Base-by-base conservation (phyloP, 106 monocot genomes). In the Dendrobium chrysotoxum region DNA sequence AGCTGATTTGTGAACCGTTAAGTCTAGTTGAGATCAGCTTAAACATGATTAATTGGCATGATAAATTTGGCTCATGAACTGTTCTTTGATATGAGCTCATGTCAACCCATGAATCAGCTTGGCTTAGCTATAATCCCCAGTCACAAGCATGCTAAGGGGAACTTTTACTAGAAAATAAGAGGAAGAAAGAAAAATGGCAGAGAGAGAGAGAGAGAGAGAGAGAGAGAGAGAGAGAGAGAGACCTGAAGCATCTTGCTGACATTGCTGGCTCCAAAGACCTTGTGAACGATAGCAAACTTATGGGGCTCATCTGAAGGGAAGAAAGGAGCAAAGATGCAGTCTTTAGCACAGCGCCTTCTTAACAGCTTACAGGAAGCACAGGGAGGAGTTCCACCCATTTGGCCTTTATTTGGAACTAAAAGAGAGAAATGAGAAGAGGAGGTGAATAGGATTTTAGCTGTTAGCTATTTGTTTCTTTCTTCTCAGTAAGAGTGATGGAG, bases 181-280 rank as follows among this genome's bases (percentile, higher is more conserved):
- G 16, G 15, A 15, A 50, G 12, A 50, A 15, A 50, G 50, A 50
- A 12, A 44, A 44, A 9, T 44, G 6, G 44, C 44, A 6, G 3
- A 47, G 47, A 47, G 47, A 47, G 9, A 44, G 50, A 50, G 50
- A 47, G 47, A 47, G 47, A 47, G 47, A 50, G 50, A 50, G 50
- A 50, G 39, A 30, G 72, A n/a, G 57, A 75, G n/a, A 18, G 39
- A 80, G 39, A 76, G 82, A 79, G 75, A 70, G 28, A 30, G 23
- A 90, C 93, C 93, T 93, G 88, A 35, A 93, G 41, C 93, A 90
- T 93, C 76, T 93, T 93, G 88, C 85, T 82, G n/a, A 93, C 85
- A 25, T 93, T 93, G 85, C 90, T 90, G 15, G 93, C 93, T 0
- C 93, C 93, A 11, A 93, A 93, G 80, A 93, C 88, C 86, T 88